These are phyloP conservation scores for Nemania abortiva DNA, from an alignment of 2,329 filamentous ascomycete species.

Conservation along the genomic window DNA sequence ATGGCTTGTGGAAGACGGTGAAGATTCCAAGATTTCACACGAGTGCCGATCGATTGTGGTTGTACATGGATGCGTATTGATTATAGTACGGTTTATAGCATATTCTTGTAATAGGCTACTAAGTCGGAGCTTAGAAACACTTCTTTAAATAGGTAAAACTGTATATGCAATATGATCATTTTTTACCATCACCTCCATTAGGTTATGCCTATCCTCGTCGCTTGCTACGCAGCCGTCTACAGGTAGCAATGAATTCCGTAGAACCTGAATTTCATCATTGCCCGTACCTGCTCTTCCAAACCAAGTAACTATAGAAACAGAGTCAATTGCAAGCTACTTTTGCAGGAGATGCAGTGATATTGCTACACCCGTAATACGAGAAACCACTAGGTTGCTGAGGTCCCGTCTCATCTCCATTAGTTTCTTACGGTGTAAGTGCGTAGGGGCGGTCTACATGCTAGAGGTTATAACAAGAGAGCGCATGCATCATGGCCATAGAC, in stretches of 20 bases:
- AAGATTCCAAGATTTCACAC: constrained; percentile 31
- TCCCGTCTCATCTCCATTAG: not conserved
- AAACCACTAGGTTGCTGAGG: not conserved
- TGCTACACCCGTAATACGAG: not conserved
- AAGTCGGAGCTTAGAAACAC: too few species aligned
- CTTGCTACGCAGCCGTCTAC: not conserved
- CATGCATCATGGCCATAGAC: constrained; percentile 36
- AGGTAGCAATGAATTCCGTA: not conserved
- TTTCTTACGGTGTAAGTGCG: constrained; percentile 28
- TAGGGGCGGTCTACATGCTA: constrained; percentile 41
- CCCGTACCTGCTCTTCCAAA: not conserved
- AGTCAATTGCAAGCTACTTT: not conserved
- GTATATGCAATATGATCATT: too few species aligned
- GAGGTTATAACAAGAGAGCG: constrained; percentile 22
- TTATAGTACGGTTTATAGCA: not conserved
- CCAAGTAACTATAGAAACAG: not conserved
- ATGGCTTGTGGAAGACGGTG: constrained; percentile 37
- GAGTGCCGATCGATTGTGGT: not conserved
- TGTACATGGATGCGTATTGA: not conserved
- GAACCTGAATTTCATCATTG: not conserved
- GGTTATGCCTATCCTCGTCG: too few species aligned
- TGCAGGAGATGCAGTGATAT: not conserved
- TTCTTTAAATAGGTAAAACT: too few species aligned
- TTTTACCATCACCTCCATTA: too few species aligned
- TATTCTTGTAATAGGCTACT: too few species aligned